Evolutionary conservation across 352 stramenopile species (phyloP), one percentile per base, ranked within the genome.

Genomic region (Phytophthora syringae): DNA sequence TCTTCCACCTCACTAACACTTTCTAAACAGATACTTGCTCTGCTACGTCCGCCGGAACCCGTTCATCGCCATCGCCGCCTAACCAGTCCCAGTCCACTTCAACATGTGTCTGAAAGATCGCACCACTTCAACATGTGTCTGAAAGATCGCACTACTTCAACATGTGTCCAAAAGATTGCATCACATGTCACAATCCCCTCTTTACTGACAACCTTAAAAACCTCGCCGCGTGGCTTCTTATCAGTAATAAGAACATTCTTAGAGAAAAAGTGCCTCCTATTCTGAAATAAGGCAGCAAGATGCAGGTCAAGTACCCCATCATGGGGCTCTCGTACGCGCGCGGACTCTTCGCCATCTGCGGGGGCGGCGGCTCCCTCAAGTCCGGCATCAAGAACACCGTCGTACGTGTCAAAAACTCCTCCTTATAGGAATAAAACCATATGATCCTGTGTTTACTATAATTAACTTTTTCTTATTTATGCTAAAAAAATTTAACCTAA

Each of bases 331-430:
- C 83, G 32, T 89, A 91, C 63, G 82, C 79, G 59, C 82, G 72
- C 52, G 73, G 82, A 12, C 77, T 80, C 60, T 88, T 94, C 24
- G 87, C 86, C 13, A 93, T 95, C 67, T 94, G 87, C 64, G 87
- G 87, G 25, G 87, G 87, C 47, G 87, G 87, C 52, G 87, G 87
- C 18, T 94, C 84, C 22, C 79, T 93, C 51, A 92, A 87, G 70
- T 93, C 85, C 11, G 87, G 87, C 55, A 93, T 95, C 60, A 89
- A 89, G 42, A 95, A 95, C 75, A 95, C 84, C 3, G 82, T 94
- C 54, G 87, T 91, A 79, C 54, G 87, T 80, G 12, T 40, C 28
- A 25, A 16, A 18, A 39, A 42, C 52, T 7, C 13, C 18, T 22
- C 24, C 16, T 27, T n/a, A n/a, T n/a, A n/a, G n/a, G 11, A 43